Conservation (phyloP, 2,329 filamentous ascomycete species). For the Phaeosphaeriaceae sp. region DNA sequence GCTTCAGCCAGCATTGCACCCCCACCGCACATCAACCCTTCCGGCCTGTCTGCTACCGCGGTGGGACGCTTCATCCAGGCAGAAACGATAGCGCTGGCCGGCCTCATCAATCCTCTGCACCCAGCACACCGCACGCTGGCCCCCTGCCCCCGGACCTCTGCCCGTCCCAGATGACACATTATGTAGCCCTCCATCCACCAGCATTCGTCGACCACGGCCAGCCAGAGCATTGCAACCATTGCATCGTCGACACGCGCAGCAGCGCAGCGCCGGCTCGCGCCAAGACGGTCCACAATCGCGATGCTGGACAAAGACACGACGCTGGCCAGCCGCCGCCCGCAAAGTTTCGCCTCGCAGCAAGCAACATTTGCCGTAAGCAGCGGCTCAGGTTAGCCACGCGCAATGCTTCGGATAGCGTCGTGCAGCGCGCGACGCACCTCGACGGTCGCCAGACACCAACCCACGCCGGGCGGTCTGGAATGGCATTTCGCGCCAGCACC, state of each 20-base stretch:
- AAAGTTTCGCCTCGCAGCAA: neutral
- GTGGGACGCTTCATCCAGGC: constrained; percentile 22
- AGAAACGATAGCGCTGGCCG: constrained; percentile 32
- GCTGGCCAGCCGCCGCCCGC: neutral
- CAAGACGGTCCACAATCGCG: constrained; percentile 27
- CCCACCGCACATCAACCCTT: neutral
- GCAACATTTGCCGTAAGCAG: constrained; percentile 10
- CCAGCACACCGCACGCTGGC: constrained; percentile 5
- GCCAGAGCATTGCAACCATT: too few species aligned
- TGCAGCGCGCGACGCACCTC: constrained; percentile 10
- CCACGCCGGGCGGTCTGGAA: constrained; percentile 30
- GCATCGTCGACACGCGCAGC: constrained; percentile 8
- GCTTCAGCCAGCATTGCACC: neutral
- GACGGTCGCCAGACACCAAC: constrained; percentile 17
- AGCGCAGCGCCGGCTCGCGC: constrained; percentile 27
- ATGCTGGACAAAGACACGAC: constrained; percentile 18
- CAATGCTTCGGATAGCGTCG: constrained; percentile 25
- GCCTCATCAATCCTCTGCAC: constrained; percentile 26
- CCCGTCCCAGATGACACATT: constrained; percentile 10
- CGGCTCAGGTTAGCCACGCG: constrained; percentile 28
- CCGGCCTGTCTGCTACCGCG: constrained; percentile 11
- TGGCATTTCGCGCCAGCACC: constrained; percentile 29
- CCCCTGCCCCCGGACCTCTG: constrained; percentile 10
- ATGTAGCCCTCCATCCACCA: neutral
- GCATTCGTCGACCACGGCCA: constrained; percentile 15